phyloP scores from a whole-genome alignment of 129 eudicot species.

The Apium graveolens region DNA sequence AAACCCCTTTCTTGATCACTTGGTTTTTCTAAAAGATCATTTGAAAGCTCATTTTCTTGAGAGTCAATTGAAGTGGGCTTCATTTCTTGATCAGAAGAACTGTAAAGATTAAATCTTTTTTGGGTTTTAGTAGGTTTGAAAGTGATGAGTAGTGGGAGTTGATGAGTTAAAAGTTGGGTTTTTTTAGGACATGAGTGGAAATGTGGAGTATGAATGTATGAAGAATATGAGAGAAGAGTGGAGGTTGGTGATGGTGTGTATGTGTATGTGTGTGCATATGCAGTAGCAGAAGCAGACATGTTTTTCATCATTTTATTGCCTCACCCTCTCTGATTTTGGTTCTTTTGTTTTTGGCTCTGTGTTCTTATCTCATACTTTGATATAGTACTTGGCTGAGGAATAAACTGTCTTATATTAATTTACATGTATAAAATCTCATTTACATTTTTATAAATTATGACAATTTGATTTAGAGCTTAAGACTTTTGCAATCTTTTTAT shows the following conservation, averaged over 20 bases:
- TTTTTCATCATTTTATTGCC: background rate
- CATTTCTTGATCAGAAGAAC: background rate
- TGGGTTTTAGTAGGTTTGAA: background rate
- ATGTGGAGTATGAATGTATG: background rate
- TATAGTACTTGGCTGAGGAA: background rate
- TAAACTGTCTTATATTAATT: background rate
- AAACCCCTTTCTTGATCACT: background rate
- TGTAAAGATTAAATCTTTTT: background rate
- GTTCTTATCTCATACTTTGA: background rate
- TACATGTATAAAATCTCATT: background rate
- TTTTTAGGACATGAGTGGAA: background rate
- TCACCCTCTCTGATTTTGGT: background rate
- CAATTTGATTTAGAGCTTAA: too few relatives aligned
- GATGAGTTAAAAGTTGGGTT: background rate
- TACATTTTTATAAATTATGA: too few relatives aligned
- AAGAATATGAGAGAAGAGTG: background rate
- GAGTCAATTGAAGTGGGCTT: background rate
- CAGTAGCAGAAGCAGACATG: background rate
- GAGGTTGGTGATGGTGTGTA: background rate
- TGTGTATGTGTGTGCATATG: background rate
- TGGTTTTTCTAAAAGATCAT: background rate
- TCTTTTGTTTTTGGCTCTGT: background rate
- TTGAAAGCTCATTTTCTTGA: background rate
- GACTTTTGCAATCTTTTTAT: too few relatives aligned
- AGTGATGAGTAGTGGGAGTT: background rate